phyloP scores from a whole-genome alignment of 139 green algal species.

The Micractinium sp. region DNA sequence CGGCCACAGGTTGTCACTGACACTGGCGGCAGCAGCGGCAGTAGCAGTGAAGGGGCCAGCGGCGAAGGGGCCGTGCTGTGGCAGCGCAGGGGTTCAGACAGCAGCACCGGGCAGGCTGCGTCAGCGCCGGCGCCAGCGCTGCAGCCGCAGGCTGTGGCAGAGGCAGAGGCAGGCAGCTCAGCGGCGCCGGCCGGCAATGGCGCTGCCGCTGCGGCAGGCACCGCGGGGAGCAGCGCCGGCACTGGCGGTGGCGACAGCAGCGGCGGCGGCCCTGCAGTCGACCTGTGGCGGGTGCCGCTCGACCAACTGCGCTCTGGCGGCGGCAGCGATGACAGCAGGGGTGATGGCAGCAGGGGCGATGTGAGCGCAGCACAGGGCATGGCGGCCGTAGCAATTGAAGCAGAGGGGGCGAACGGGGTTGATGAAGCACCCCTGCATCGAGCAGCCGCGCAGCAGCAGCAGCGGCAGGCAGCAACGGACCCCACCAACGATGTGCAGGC shows the following conservation, averaged over 20 bases:
- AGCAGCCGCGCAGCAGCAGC: background rate
- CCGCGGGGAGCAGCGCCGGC: background rate
- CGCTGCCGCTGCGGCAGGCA: background rate
- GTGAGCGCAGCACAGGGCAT: background rate
- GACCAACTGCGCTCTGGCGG: constrained; percentile 3
- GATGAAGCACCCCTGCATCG: too few relatives aligned
- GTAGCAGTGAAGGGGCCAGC: background rate
- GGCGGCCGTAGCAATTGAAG: too few relatives aligned
- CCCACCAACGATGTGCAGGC: too few relatives aligned
- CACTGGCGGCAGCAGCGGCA: background rate
- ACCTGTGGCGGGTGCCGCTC: constrained; percentile 19
- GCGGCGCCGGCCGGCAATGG: background rate
- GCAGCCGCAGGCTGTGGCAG: background rate
- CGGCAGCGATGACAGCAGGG: background rate
- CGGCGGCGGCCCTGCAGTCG: background rate
- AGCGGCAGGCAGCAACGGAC: background rate
- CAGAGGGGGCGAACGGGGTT: too few relatives aligned
- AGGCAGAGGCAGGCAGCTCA: background rate
- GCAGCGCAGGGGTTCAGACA: background rate
- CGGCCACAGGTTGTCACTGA: background rate
- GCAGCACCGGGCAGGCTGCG: background rate
- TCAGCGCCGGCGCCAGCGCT: background rate
- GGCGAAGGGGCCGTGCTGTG: constrained; percentile 2
- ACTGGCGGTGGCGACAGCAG: background rate
- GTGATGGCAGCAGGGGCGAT: background rate